Evolutionary conservation across 345 rosid species (phyloP).

Genomic region (Turritis glabra): DNA sequence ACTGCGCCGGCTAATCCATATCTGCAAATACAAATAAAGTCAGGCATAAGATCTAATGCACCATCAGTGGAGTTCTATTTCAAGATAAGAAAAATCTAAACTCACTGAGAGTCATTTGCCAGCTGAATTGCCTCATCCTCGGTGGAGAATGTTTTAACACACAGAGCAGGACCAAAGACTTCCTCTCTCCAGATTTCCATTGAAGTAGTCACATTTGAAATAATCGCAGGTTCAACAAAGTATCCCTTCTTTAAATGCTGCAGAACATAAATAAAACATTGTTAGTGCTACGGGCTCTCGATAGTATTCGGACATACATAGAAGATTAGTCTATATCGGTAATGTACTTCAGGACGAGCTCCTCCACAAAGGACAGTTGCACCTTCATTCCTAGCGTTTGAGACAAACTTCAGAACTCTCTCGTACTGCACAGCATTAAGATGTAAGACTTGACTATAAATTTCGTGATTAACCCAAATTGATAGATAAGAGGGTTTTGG

Average conservation of each 20-base stretch:
- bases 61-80: conserved; percentile 5
- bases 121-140: conserved; percentile 96
- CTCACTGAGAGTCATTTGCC: conserved; percentile 94
- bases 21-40: conserved; percentile 41
- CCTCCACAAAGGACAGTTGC: conserved; percentile 87
- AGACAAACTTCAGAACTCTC: conserved; percentile 66
- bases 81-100: conserved; percentile 20
- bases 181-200: conserved; percentile 99
- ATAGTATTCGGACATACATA: conserved; percentile 17
- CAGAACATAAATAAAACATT: conserved; percentile 20
- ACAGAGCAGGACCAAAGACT: conserved; percentile 96
- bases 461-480: background rate
- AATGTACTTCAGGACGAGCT: conserved; percentile 68
- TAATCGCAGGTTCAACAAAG: conserved; percentile 80
- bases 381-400: conserved; percentile 89
- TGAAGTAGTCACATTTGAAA: conserved; percentile 72
- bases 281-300: background rate
- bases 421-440: conserved; percentile 60
- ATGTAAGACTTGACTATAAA: background rate
- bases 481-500: background rate
- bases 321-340: conserved; percentile 6
- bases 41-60: conserved; percentile 10
- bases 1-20: conserved; percentile 89
- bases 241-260: conserved; percentile 87
- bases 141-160: conserved; percentile 80